Evolutionary conservation across 1,284 basidiomycete species (phyloP).

Genomic region (Cryptococcus sp.): DNA sequence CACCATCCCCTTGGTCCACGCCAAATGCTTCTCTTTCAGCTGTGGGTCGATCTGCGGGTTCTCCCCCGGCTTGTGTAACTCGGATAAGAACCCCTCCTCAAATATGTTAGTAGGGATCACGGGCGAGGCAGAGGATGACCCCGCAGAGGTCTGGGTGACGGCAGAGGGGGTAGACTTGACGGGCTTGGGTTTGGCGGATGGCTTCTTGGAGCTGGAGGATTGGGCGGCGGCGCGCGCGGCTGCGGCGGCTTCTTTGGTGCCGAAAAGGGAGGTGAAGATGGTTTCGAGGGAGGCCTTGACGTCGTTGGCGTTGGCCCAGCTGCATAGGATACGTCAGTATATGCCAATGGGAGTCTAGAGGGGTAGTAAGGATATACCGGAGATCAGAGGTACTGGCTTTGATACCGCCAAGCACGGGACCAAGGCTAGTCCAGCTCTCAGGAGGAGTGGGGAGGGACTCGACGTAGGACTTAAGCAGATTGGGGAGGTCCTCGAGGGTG

Average conservation of each 20-base stretch:
- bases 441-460: conserved; percentile 54
- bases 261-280: conserved; percentile 71
- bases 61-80: conserved; percentile 88
- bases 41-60: conserved; percentile 82
- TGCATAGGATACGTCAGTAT: conserved; percentile 27
- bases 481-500: conserved; percentile 65
- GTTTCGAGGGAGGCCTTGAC: conserved; percentile 83
- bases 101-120: conserved; percentile 63
- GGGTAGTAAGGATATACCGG: conserved; percentile 25
- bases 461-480: conserved; percentile 63
- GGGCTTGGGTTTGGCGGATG: conserved; percentile 55
- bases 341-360: neutral
- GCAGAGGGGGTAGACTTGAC: conserved; percentile 45
- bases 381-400: conserved; percentile 63
- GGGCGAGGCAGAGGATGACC: conserved; percentile 30
- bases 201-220: conserved; percentile 62
- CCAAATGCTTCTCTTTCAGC: conserved; percentile 78
- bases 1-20: conserved; percentile 75
- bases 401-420: conserved; percentile 66
- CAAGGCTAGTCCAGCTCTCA: conserved; percentile 71
- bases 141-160: conserved; percentile 46
- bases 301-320: conserved; percentile 88
- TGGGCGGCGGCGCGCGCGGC: conserved; percentile 60
- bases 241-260: conserved; percentile 63
- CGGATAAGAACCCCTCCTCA: conserved; percentile 89